Percentiles rank a stretch among this genome's conserved stretches.
These are phyloP conservation scores for Piper longum DNA, from an alignment of 164 flowering plant species.

Conservation along the genomic window DNA sequence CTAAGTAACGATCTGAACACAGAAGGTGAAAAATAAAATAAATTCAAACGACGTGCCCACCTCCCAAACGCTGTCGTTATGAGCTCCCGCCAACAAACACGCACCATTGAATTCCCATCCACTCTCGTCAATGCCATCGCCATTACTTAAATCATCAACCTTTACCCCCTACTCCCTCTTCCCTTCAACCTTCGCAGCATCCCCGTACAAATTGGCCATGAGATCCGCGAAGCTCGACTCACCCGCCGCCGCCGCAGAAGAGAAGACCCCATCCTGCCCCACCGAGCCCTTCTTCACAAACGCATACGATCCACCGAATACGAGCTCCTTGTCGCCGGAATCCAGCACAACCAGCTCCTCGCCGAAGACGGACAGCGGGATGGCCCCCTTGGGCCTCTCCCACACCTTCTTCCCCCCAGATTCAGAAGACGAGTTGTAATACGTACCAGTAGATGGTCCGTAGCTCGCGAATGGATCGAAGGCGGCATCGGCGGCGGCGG, in stretches of 20 bases:
- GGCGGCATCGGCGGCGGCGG: background rate
- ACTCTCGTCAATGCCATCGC: slow-evolving; percentile 11
- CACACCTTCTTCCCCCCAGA: slow-evolving; percentile 11
- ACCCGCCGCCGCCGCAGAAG: slow-evolving; percentile 1
- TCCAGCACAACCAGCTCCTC: slow-evolving; percentile 21
- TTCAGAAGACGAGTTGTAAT: background rate
- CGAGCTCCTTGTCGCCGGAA: slow-evolving; percentile 7
- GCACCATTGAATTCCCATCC: slow-evolving; percentile 56
- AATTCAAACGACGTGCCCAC: background rate
- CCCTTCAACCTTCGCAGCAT: slow-evolving; percentile 13
- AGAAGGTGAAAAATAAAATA: background rate
- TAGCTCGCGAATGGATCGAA: slow-evolving; percentile 11
- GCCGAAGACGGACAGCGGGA: slow-evolving; percentile 71
- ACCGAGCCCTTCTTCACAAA: slow-evolving; percentile 4
- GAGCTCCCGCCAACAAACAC: background rate
- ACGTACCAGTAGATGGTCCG: slow-evolving; percentile 3
- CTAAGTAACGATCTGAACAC: too few species aligned
- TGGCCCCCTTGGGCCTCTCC: slow-evolving; percentile 44
- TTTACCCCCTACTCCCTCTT: slow-evolving; percentile 7
- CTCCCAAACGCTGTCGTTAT: background rate
- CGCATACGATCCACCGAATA: slow-evolving; percentile 1
- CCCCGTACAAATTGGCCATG: slow-evolving; percentile 27
- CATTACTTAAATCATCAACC: slow-evolving; percentile 6
- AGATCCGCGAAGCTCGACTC: slow-evolving; percentile 19
- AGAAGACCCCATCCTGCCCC: slow-evolving; percentile 8